Conservation (phyloP, 192 early-diverging fungal genomes). For the Kickxella alabastrina region DNA sequence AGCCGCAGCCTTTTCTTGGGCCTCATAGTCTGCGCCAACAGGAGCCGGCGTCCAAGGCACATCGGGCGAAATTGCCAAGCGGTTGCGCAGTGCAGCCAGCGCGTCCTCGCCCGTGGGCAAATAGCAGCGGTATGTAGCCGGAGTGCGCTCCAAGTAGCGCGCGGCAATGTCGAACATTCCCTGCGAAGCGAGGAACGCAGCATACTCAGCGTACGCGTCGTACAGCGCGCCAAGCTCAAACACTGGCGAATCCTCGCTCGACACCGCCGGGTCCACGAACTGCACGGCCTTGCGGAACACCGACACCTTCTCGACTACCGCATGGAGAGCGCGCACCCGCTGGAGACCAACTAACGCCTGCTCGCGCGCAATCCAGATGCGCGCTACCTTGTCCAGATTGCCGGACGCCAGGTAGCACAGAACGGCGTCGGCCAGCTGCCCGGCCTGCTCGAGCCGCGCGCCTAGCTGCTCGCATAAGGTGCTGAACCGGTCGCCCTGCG, state of each 20-base stretch:
- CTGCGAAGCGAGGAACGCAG: slow-evolving; percentile 67
- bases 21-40: slow-evolving; percentile 15
- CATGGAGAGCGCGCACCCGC: slow-evolving; percentile 60
- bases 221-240: slow-evolving; percentile 69
- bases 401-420: slow-evolving; percentile 59
- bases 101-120: slow-evolving; percentile 25
- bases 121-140: slow-evolving; percentile 55
- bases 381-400: slow-evolving; percentile 65
- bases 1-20: slow-evolving; percentile 8
- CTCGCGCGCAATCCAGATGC: slow-evolving; percentile 67
- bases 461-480: slow-evolving; percentile 66
- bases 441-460: slow-evolving; percentile 52
- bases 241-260: slow-evolving; percentile 38
- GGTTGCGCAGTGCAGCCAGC: slow-evolving; percentile 70
- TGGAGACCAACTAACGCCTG: slow-evolving; percentile 46
- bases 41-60: slow-evolving; percentile 40
- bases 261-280: slow-evolving; percentile 74
- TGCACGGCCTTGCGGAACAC: slow-evolving; percentile 91
- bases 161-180: slow-evolving; percentile 73
- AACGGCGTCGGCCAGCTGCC: slow-evolving; percentile 21
- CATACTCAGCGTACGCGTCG: slow-evolving; percentile 85
- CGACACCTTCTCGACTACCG: slow-evolving; percentile 84
- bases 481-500: slow-evolving; percentile 76
- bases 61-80: slow-evolving; percentile 46
- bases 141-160: slow-evolving; percentile 74